Evolutionary conservation across 805 yeast species (phyloP), one percentile per base, ranked within the genome.

Genomic region (Saccharomycopsis sp.): DNA sequence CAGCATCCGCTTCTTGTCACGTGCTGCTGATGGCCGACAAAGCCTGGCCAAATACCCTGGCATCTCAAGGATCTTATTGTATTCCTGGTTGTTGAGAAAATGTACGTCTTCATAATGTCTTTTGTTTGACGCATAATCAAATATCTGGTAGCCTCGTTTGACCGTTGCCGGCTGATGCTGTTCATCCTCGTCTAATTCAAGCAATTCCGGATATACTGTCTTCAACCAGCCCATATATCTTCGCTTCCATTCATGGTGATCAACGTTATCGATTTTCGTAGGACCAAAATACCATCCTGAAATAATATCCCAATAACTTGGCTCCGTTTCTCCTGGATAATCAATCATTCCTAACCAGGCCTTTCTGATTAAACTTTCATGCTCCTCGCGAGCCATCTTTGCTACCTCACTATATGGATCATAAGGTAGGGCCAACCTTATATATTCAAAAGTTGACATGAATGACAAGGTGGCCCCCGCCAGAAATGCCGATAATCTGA

Each of bases 391-490:
- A 20, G 49, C 34, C 5, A 9, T 17, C 9, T 20, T 17, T 2
- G 61, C 61, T 3, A 53, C 61, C 50, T 57, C 63, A 23, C 29
- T 53, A n/a, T 38, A 57, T 2, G 63, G 60, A 42, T 60, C 63
- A 49, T 54, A 60, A 2, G 58, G 60, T 19, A 60, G 22, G 1
- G 41, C 22, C 20, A 60, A 42, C 17, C 63, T 34, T 3, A 52
- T 24, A 29, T 47, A 55, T 34, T 60, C 63, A 17, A 44, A 44
- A 19, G 19, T 44, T 17, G 49, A 44, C 49, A 44, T 44, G 8
- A 44, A 17, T 7, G 49, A 44, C 22, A 44, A 44, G 7, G 49
- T 12, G 24, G 56, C 44, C 14, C 59, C 59, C 12, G 53, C 24
- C 12, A 17, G 22, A 17, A 44, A 44, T 17, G 49, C 12, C 8